Evolutionary conservation across 805 yeast species (phyloP), one percentile per base, ranked within the genome.

Genomic region (Metschnikowia shivogae): DNA sequence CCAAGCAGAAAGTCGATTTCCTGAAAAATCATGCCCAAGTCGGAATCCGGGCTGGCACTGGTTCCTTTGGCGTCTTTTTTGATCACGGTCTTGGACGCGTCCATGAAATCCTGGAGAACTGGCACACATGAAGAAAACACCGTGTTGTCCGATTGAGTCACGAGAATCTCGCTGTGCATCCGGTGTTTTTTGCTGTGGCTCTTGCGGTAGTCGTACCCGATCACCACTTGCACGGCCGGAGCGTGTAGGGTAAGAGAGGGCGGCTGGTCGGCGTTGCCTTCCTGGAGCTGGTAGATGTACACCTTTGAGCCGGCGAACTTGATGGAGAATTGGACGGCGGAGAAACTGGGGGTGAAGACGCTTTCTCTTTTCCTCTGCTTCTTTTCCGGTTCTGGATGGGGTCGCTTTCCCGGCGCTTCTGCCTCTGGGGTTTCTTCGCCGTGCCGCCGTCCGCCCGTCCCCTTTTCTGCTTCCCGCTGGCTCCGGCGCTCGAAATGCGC

Each of bases 91-190:
- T 78, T 76, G 31, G 77, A 50, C 10, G 81, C 74, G 12, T 70
- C 65, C 11, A 74, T 65, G 42, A 89, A 68, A 44, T 84, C 93
- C 34, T 71, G 61, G 3, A 89, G 56, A 5, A 87, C 83, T 0
- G 96, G 96, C 30, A 89, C 89, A 62, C 95, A 88, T 0, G 81
- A 68, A 0, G 96, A 79, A 45, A 77, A 76, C 3, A 93, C 56
- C 0, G 74, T 74, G 57, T 93, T 93, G 40, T 78, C 80, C 0
- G 97, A 86, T 1, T 87, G 74, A 13, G 86, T 77, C 9, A 86
- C 80, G 8, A 74, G 62, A 1, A 84, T 68, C 45, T 84, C 86
- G 24, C 76, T 62, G 17, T 73, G 68, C 19, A 82, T 54, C 20
- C 50, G 57, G 54, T 77, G 85, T 39, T 70, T 73, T 43, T 70